These are phyloP conservation scores for Crocinoboletus sp. DNA, from an alignment of 1,284 basidiomycete genomes.

Conservation along the genomic window DNA sequence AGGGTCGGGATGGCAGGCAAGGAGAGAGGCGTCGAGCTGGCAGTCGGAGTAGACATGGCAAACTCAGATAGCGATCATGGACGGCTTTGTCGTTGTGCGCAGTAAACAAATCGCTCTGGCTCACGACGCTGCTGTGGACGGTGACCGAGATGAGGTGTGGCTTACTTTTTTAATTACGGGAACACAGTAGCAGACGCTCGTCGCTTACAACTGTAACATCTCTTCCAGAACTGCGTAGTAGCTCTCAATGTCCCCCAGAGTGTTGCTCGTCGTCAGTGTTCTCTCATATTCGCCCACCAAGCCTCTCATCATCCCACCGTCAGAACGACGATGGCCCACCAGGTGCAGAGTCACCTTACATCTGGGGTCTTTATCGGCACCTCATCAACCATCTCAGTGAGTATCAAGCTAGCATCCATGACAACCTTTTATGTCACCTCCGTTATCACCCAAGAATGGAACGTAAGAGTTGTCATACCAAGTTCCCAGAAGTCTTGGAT, in stretches of 20 bases:
- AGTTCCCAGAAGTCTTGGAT: conserved; percentile 91
- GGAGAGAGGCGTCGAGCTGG: conserved; percentile 21
- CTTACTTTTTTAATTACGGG: conserved; percentile 22
- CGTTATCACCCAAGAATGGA: conserved; percentile 53
- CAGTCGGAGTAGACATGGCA: conserved; percentile 21
- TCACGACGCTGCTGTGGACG: conserved; percentile 8
- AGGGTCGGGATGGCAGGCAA: conserved; percentile 42
- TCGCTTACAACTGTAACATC: conserved; percentile 1
- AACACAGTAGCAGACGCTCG: conserved; percentile 21
- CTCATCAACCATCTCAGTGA: conserved; percentile 63
- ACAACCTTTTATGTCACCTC: conserved; percentile 10
- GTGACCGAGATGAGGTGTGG: conserved; percentile 5
- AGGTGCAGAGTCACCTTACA: conserved; percentile 73
- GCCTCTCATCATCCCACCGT: conserved; percentile 3
- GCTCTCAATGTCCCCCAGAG: conserved; percentile 20
- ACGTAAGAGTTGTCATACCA: conserved; percentile 87
- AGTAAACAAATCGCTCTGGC: conserved; percentile 3
- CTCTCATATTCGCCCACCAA: neutral
- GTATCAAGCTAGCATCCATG: conserved; percentile 10
- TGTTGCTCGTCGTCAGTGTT: conserved; percentile 54
- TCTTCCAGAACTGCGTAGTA: neutral
- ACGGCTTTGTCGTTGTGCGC: conserved; percentile 8
- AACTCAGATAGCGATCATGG: conserved; percentile 21
- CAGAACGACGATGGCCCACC: conserved; percentile 92
- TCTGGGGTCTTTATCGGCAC: conserved; percentile 72